Conservation (phyloP, 768 basidiomycete genomes). For the Rhodotorula toruloides region DNA sequence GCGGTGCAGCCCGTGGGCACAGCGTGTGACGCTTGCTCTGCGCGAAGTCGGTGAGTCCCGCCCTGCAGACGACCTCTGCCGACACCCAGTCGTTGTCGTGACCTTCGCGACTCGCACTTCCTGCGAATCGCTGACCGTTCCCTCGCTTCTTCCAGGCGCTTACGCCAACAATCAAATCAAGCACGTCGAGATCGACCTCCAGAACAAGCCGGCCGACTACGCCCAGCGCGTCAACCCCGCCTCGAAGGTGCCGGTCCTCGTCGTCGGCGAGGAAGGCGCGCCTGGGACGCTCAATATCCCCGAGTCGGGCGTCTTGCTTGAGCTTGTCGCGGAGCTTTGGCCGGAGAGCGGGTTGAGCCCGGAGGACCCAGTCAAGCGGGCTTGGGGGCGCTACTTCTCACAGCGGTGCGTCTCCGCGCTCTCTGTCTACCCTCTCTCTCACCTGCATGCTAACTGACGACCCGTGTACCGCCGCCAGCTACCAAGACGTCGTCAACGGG, state of each 20-base stretch:
- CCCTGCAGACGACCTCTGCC: neutral
- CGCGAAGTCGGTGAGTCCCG: conserved; percentile 1
- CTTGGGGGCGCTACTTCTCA: conserved; percentile 24
- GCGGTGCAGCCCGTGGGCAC: conserved; percentile 21
- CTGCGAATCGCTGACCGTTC: too few relatives aligned
- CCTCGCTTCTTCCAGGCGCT: neutral
- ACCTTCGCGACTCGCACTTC: too few relatives aligned
- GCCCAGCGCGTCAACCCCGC: conserved; percentile 24
- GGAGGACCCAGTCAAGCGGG: conserved; percentile 3
- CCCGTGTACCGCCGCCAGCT: neutral
- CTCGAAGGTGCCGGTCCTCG: conserved; percentile 27
- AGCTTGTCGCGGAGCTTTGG: conserved; percentile 27
- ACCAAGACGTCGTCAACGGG: neutral
- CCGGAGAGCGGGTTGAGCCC: conserved; percentile 4
- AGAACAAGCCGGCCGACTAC: conserved; percentile 17
- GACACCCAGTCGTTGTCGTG: neutral
- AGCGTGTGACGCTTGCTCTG: conserved; percentile 20
- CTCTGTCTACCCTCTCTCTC: too few relatives aligned
- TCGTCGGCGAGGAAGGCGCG: conserved; percentile 13
- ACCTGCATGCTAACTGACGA: neutral
- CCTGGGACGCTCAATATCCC: conserved; percentile 10
- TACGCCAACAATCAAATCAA: conserved; percentile 2
- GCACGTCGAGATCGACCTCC: conserved; percentile 19
- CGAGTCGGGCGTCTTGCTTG: conserved; percentile 22
- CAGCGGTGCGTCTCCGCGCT: conserved; percentile 2